Conservation (phyloP, 2,329 filamentous ascomycete species). For the Ceratocystis cubensis region DNA sequence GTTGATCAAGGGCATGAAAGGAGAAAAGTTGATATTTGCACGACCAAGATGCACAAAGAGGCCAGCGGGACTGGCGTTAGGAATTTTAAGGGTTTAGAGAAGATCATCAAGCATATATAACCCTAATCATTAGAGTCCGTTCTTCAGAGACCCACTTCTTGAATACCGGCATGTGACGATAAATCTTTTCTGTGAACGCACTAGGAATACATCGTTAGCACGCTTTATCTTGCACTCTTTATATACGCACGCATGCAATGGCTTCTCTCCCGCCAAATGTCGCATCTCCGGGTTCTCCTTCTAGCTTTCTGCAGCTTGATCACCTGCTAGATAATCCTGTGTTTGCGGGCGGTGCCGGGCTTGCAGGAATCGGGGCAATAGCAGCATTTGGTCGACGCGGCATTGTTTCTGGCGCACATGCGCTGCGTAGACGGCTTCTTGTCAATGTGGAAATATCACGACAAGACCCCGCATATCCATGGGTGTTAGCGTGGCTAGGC, state of each 20-base stretch:
- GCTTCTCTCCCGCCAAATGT: background rate
- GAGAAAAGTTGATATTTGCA: background rate
- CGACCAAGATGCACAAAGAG: background rate
- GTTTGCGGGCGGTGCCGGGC: slow-evolving; percentile 67
- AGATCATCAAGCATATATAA: background rate
- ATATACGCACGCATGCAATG: background rate
- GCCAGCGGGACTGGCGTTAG: background rate
- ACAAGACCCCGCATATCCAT: slow-evolving; percentile 83
- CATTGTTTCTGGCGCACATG: slow-evolving; percentile 54
- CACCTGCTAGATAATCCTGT: slow-evolving; percentile 49
- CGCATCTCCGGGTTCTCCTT: slow-evolving; percentile 1
- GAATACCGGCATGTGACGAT: background rate
- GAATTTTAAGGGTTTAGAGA: background rate
- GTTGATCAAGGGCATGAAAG: background rate
- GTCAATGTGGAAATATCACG: slow-evolving; percentile 94
- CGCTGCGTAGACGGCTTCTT: slow-evolving; percentile 73
- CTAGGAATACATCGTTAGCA: background rate
- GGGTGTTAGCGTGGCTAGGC: slow-evolving; percentile 91
- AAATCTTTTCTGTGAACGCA: background rate
- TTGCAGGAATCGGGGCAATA: slow-evolving; percentile 74
- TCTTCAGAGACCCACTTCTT: slow-evolving; percentile 1
- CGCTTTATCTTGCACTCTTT: background rate
- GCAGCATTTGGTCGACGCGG: slow-evolving; percentile 71
- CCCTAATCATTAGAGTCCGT: background rate
- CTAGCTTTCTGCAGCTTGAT: slow-evolving; percentile 23